phyloP scores from a whole-genome alignment of 768 basidiomycete genomes.

The Hysterangium stoloniferum region DNA sequence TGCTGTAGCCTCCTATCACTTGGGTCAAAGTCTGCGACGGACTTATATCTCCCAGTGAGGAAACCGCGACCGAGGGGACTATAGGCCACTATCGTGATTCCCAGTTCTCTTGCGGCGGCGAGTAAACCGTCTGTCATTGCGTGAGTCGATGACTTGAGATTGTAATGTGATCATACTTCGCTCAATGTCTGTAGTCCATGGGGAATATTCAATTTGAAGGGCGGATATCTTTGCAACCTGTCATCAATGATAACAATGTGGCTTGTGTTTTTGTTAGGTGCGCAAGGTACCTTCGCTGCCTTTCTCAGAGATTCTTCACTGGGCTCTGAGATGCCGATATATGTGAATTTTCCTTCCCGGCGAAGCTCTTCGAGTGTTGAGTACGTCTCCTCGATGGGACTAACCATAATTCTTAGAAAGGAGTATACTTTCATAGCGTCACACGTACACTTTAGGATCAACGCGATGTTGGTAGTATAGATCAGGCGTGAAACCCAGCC shows the following conservation, averaged over 20 bases:
- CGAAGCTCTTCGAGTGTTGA: neutral
- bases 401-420: neutral
- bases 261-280: neutral
- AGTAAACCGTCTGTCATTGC: conserved; percentile 8
- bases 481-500: conserved; percentile 9
- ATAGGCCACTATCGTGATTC: conserved; percentile 34
- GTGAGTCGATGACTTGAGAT: neutral
- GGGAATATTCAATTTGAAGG: conserved; percentile 12
- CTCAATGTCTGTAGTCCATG: conserved; percentile 13
- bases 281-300: conserved; percentile 9
- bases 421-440: neutral
- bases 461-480: conserved; percentile 13
- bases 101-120: conserved; percentile 31
- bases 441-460: conserved; percentile 7
- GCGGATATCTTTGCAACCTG: conserved; percentile 12
- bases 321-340: conserved; percentile 28
- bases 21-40: conserved; percentile 33
- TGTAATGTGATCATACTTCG: conserved; percentile 2
- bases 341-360: conserved; percentile 29
- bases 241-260: neutral
- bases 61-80: conserved; percentile 30
- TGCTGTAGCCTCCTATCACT: conserved; percentile 27
- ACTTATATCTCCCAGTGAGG: conserved; percentile 22
- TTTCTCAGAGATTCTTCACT: conserved; percentile 4
- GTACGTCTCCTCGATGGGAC: conserved; percentile 12